Conservation (phyloP, 352 stramenopile genomes). For the Peronospora farinosa region DNA sequence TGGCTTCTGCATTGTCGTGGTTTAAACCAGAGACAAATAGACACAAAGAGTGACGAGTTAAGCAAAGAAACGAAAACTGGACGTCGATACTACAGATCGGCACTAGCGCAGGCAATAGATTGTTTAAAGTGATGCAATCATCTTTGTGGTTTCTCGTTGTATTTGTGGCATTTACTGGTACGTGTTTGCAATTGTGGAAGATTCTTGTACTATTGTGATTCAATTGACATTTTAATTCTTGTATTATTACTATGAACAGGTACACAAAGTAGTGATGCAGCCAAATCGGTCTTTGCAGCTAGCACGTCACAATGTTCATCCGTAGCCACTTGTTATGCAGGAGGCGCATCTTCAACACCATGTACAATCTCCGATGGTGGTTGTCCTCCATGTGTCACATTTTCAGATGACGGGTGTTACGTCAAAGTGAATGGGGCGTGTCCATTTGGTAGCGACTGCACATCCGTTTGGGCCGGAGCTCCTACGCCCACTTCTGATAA, state of each 20-base stretch:
- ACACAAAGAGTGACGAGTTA: background rate
- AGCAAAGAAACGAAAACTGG: background rate
- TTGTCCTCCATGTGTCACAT: conserved; percentile 34
- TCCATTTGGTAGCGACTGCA: conserved; percentile 30
- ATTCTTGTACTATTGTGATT: too few relatives aligned
- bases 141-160: conserved; percentile 17
- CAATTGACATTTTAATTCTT: background rate
- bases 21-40: too few relatives aligned
- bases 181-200: background rate
- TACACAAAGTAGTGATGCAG: background rate
- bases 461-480: conserved; percentile 15
- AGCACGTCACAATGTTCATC: conserved; percentile 27
- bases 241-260: background rate
- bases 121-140: background rate
- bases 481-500: conserved; percentile 5
- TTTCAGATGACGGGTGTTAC: conserved; percentile 35
- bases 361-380: conserved; percentile 26
- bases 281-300: conserved; percentile 8
- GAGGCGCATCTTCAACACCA: conserved; percentile 16
- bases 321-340: conserved; percentile 27
- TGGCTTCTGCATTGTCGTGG: too few relatives aligned
- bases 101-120: conserved; percentile 2
- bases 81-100: conserved; percentile 1
- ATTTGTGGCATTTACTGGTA: conserved; percentile 11
- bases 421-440: conserved; percentile 27